Conservation (phyloP, 371 early-diverging fungal genomes). For the Mucor plumbeus region DNA sequence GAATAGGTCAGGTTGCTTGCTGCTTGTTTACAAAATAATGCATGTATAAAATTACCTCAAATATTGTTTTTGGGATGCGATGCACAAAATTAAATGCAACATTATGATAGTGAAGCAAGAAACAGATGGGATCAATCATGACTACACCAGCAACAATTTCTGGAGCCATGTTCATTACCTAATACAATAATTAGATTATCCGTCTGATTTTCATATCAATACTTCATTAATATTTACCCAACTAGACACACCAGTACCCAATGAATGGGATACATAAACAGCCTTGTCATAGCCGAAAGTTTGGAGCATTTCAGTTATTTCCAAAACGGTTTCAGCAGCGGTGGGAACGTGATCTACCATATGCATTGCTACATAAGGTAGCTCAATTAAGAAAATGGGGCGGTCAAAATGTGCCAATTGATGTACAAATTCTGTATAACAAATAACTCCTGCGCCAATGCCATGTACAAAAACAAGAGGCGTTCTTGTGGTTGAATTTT, state of each 20-base stretch:
- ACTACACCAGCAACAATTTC: constrained; percentile 56
- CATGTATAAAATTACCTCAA: constrained; percentile 44
- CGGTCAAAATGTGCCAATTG: constrained; percentile 45
- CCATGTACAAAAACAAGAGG: constrained; percentile 76
- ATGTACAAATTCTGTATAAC: constrained; percentile 61
- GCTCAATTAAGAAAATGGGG: constrained; percentile 67
- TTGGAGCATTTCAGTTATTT: constrained; percentile 58
- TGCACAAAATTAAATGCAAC: constrained; percentile 74
- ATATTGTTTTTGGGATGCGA: constrained; percentile 54
- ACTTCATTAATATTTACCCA: constrained; percentile 43
- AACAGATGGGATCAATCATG: constrained; percentile 75
- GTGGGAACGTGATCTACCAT: constrained; percentile 63
- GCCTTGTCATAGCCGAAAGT: constrained; percentile 58
- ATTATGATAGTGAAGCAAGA: constrained; percentile 64
- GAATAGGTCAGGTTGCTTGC: not conserved
- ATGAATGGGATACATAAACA: constrained; percentile 67
- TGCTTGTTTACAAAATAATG: not conserved
- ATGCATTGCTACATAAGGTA: constrained; percentile 72
- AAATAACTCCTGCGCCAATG: constrained; percentile 64
- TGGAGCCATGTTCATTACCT: constrained; percentile 28
- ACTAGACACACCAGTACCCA: constrained; percentile 62
- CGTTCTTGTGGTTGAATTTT: constrained; percentile 23
- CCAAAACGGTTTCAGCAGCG: constrained; percentile 58
- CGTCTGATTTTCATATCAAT: too few species aligned
- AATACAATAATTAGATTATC: too few species aligned